Conservation (phyloP, 139 green algal genomes). For the Coelastrella sp. region DNA sequence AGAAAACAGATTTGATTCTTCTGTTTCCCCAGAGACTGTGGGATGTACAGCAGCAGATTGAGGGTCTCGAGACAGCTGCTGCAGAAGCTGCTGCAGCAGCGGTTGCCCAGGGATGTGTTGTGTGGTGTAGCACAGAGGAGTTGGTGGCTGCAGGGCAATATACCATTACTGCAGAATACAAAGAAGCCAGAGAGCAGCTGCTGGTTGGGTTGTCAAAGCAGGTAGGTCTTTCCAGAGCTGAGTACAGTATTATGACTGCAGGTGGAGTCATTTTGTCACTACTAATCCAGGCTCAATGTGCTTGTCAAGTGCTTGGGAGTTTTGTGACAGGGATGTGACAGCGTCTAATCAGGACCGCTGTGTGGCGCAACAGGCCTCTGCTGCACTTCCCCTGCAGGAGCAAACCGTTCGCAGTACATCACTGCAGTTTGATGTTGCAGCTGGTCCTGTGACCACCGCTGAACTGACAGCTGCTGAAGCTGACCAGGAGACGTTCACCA, state of each 20-base stretch:
- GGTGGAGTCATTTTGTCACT: too few species aligned
- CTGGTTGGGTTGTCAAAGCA: constrained; percentile 54
- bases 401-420: constrained; percentile 59
- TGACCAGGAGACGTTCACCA: neutral
- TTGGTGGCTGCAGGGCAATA: constrained; percentile 59
- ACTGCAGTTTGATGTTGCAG: constrained; percentile 51
- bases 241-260: too few species aligned
- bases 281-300: too few species aligned
- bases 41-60: neutral
- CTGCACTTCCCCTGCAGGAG: constrained; percentile 40
- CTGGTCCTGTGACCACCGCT: constrained; percentile 50
- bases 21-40: neutral
- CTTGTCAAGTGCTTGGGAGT: too few species aligned
- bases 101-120: neutral
- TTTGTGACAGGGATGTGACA: neutral
- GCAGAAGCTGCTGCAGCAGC: constrained; percentile 2
- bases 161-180: constrained; percentile 61
- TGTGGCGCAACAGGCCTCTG: too few species aligned
- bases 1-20: neutral
- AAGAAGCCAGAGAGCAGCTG: constrained; percentile 61
- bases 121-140: constrained; percentile 21
- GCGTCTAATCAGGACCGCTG: neutral
- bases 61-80: neutral
- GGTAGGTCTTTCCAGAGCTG: constrained; percentile 6
- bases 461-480: constrained; percentile 48